A percentile compares a stretch with the other conserved stretches of the same genome.
phyloP scores from a whole-genome alignment of 352 stramenopile genomes.

The Phytophthora gonapodyides region DNA sequence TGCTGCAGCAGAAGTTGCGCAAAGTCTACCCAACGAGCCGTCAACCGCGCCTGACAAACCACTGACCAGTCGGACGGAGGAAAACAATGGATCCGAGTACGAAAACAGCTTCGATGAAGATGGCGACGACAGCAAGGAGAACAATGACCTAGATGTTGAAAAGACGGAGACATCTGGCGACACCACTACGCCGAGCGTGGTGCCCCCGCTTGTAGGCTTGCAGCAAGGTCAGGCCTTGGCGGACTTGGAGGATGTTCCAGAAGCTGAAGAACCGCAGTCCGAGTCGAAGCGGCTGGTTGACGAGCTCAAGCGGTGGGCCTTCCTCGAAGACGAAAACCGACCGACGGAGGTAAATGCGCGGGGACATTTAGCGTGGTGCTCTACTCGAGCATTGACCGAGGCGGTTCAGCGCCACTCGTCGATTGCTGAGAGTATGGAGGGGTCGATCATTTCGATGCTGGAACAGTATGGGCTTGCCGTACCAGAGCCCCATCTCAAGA shows the following conservation, averaged over 20 bases:
- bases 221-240: neutral
- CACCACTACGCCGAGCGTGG: neutral
- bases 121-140: constrained; percentile 18
- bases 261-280: constrained; percentile 7
- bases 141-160: constrained; percentile 5
- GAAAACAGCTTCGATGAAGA: constrained; percentile 64
- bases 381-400: constrained; percentile 12
- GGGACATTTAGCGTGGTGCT: constrained; percentile 29
- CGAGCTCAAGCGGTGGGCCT: constrained; percentile 37
- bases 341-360: constrained; percentile 21
- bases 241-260: constrained; percentile 4
- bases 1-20: neutral
- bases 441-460: constrained; percentile 39
- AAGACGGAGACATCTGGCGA: neutral
- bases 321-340: constrained; percentile 29
- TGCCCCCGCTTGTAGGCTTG: constrained; percentile 3
- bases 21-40: neutral
- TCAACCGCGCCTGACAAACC: constrained; percentile 11
- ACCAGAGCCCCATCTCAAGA: constrained; percentile 21
- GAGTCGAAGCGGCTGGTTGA: constrained; percentile 27
- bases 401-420: constrained; percentile 19
- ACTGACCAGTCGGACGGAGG: constrained; percentile 17
- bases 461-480: constrained; percentile 36
- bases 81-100: constrained; percentile 35
- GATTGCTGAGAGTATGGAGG: constrained; percentile 26